phyloP scores from a whole-genome alignment of 805 yeast genomes.

The Candida sithepensis region DNA sequence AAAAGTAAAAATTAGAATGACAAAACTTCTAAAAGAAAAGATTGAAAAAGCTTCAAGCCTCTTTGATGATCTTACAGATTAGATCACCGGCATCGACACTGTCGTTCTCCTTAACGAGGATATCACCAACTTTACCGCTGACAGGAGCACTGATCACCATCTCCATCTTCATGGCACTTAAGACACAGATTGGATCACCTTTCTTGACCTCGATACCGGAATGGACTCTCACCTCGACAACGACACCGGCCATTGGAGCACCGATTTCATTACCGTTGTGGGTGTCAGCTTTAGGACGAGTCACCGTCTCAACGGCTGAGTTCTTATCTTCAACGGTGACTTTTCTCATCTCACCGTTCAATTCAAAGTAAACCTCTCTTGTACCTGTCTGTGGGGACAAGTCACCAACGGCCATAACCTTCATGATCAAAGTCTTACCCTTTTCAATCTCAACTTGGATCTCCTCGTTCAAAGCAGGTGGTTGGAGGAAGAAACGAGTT shows the following conservation, averaged over 20 bases:
- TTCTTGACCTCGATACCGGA: conserved; percentile 86
- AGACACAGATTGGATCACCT: conserved; percentile 92
- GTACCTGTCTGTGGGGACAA: conserved; percentile 79
- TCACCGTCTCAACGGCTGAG: conserved; percentile 77
- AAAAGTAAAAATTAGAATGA: conserved; percentile 5
- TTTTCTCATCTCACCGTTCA: conserved; percentile 97
- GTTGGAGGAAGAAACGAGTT: conserved; percentile 83
- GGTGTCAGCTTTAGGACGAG: conserved; percentile 88
- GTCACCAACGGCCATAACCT: conserved; percentile 90
- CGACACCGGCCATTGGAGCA: conserved; percentile 99
- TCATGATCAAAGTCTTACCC: conserved; percentile 91
- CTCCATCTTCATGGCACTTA: conserved; percentile 99
- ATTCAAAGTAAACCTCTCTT: conserved; percentile 95
- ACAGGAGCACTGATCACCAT: conserved; percentile 95
- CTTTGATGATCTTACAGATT: conserved; percentile 56
- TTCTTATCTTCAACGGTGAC: conserved; percentile 87
- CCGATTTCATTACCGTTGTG: conserved; percentile 90
- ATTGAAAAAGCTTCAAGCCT: conserved; percentile 4
- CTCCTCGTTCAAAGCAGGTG: conserved; percentile 86
- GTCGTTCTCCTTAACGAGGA: conserved; percentile 84
- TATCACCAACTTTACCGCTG: conserved; percentile 76
- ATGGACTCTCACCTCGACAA: conserved; percentile 90
- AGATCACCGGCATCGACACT: conserved; percentile 94
- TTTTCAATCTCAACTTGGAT: conserved; percentile 84
- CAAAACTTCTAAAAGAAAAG: background rate